Evolutionary conservation across 768 basidiomycete species (phyloP), one percentile per base, ranked within the genome.

Genomic region (Leccinellum rugosiceps): DNA sequence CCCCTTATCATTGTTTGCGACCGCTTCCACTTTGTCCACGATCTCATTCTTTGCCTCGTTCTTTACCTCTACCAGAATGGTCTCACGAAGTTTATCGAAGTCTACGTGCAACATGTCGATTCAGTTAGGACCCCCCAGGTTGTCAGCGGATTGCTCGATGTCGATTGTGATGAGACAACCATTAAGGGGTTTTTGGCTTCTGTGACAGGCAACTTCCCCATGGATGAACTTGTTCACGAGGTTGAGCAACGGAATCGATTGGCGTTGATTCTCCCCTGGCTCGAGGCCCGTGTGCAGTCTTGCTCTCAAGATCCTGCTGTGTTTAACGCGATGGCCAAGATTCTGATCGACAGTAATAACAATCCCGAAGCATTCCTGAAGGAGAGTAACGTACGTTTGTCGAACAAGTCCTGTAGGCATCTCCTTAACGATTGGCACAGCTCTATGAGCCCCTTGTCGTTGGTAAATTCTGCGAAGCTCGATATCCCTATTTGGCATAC

Each of bases 1-100:
- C 97, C 97, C 4, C 87, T 99, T 65, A 99, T 98, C 79, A 98
- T 99, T 63, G 96, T 99, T 67, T 98, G 97, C 82, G 97, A 99
- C 72, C 94, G 97, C 41, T 99, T 98, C 81, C 95, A 97, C 80
- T 98, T 97, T 66, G 96, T 99, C 11, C 97, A 99, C 72, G 97
- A 99, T 68, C 86, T 99, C 59, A 95, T 99, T 46, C 85, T 99
- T 25, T 99, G 98, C 74, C 83, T 99, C n/a, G n/a, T n/a, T n/a
- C n/a, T n/a, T n/a, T n/a, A n/a, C n/a, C n/a, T n/a, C n/a, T n/a
- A n/a, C 19, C 97, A 98, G 77, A 98, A 98, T 71, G 91, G 92
- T 41, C 84, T 98, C 50, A 88, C 85, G 55, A 93, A 93, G 77
- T 97, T 96, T 77, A 99, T 99, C 74, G 97, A 98, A 77, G 94